These are phyloP conservation scores for Alternaria alternata DNA, from an alignment of 2,329 filamentous ascomycete genomes.

Conservation along the genomic window DNA sequence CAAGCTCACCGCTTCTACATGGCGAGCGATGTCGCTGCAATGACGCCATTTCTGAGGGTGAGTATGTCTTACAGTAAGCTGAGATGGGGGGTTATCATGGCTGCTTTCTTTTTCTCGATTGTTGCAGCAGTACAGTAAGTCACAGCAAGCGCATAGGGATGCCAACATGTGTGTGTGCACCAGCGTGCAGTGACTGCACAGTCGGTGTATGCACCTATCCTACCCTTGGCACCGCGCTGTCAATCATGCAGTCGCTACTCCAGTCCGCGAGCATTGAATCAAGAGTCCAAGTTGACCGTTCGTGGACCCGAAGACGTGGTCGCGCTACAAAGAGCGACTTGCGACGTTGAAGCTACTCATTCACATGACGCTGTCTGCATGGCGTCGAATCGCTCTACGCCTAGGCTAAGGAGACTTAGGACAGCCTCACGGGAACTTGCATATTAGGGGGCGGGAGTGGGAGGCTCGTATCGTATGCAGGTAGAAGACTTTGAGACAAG, in stretches of 20 bases:
- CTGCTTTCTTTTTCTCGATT: conserved; percentile 11
- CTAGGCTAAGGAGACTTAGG: conserved; percentile 6
- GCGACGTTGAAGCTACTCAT: conserved; percentile 1
- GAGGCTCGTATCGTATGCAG: conserved; percentile 12
- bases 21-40: conserved; percentile 29
- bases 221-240: conserved; percentile 12
- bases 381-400: not conserved
- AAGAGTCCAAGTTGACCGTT: conserved; percentile 4
- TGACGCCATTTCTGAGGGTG: conserved; percentile 17
- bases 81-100: not conserved
- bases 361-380: not conserved
- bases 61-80: conserved; percentile 3
- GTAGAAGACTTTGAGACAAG: conserved; percentile 6
- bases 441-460: conserved; percentile 18
- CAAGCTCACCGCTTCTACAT: conserved; percentile 30
- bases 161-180: not conserved
- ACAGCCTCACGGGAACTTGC: conserved; percentile 15
- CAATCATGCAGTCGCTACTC: conserved; percentile 6
- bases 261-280: conserved; percentile 15
- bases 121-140: not conserved
- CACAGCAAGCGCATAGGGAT: not conserved
- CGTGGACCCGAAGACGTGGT: conserved; percentile 21
- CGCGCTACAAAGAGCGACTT: conserved; percentile 11
- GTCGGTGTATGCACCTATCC: not conserved
- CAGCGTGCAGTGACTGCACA: not conserved